Percentiles rank a stretch among this genome's conserved stretches.
Conservation (phyloP, 2,329 filamentous ascomycete species). For the Colletotrichum tofieldiae region DNA sequence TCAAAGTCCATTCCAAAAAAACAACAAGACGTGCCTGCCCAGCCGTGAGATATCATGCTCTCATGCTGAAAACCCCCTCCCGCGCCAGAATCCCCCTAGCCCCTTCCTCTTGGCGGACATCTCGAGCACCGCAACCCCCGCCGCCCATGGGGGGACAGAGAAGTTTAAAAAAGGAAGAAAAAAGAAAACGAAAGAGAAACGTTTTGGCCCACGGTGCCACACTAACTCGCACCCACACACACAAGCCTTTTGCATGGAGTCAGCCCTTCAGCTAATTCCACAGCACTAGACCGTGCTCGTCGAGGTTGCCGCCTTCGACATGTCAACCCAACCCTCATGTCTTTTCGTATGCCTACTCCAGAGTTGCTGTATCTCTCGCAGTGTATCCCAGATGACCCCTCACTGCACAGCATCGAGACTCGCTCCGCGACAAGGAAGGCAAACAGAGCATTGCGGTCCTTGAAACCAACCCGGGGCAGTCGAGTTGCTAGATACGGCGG, state of each 20-base stretch:
- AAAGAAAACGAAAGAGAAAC: constrained; percentile 37
- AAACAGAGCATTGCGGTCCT: constrained; percentile 7
- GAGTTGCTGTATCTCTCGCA: constrained; percentile 24
- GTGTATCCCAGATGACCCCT: constrained; percentile 3
- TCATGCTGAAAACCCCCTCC: constrained; percentile 32
- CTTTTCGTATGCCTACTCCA: constrained; percentile 13
- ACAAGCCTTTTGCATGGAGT: constrained; percentile 12
- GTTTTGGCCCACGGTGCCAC: constrained; percentile 27
- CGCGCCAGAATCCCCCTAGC: constrained; percentile 10
- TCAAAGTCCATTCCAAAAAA: constrained; percentile 37
- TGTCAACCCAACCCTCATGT: constrained; percentile 18
- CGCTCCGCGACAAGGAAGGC: constrained; percentile 17
- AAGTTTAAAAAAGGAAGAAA: constrained; percentile 38
- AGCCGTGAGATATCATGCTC: constrained; percentile 43
- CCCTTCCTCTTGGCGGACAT: constrained; percentile 8
- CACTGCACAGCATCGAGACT: constrained; percentile 25
- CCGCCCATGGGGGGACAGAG: constrained; percentile 36
- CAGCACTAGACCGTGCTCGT: constrained; percentile 24
- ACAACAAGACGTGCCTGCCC: constrained; percentile 32
- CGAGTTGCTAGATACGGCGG: constrained; percentile 9
- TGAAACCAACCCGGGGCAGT: not conserved
- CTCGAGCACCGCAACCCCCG: constrained; percentile 9
- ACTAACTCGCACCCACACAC: constrained; percentile 46
- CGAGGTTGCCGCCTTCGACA: constrained; percentile 25
- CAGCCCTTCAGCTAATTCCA: constrained; percentile 5